Evolutionary conservation across 2,329 filamentous ascomycete species (phyloP), one percentile per base, ranked within the genome.

Genomic region (Fusarium sp.): DNA sequence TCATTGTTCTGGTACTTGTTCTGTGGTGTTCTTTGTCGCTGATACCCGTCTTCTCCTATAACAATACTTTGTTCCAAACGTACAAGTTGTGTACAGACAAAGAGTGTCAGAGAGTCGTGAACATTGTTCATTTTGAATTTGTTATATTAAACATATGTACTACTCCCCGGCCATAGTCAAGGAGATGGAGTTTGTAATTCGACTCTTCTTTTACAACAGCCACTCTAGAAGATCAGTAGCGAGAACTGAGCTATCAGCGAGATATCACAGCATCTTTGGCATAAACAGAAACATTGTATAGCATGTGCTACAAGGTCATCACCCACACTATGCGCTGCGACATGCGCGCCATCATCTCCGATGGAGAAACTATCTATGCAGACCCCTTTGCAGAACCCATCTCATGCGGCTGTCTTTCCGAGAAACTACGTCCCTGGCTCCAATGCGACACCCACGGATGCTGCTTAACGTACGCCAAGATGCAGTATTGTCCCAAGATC

Each of bases 301-400:
- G 10, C 23, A 71, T 71, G 69, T 71, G 70, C 33, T 69, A 68
- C 33, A 61, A 54, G n/a, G 54, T 67, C 17, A 23, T 65, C 43
- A 68, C 61, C 4, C 72, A 74, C 53, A 70, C 55, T 3, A 57
- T 73, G 42, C 41, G 50, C 11, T 75, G 72, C 66, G 71, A 75
- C 46, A 47, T 61, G 31, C 67, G 72, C 6, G 70, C 72, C 6
- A 14, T 71, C 46, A 51, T 73, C 13, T 71, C 64, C 1, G 63
- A 69, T 33, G 70, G 67, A 14, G 9, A n/a, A 1, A 46, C 46
- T n/a, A 8, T 44, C n/a, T 65, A 66, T 32, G 43, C 71, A 14
- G 62, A 73, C 39, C 53, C 69, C 9, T 72, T 74, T 52, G 46
- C 57, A 1, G 8, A 39, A 2, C 66, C 72, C 1, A 8, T 25